Conservation (phyloP, 306 rosid genomes). For the Pachyrhizus erosus region DNA sequence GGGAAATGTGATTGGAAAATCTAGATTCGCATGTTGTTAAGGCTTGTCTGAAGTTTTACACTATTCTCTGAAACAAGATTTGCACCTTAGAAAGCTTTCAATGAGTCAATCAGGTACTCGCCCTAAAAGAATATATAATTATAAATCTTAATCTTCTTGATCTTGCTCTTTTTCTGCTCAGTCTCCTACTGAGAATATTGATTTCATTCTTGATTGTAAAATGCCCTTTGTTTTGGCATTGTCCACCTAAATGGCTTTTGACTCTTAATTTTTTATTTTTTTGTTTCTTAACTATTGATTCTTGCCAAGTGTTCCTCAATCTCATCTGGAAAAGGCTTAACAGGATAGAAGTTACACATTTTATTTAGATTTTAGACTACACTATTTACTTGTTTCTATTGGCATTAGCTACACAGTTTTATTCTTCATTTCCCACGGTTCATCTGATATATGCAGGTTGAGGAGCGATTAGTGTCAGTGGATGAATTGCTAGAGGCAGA, state of each 20-base stretch:
- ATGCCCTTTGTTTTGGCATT: not conserved
- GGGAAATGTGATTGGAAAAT: too few relatives aligned
- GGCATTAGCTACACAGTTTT: conserved; percentile 10
- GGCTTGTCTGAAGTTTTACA: too few relatives aligned
- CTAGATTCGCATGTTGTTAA: too few relatives aligned
- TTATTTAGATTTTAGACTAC: not conserved
- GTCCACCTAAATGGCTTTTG: not conserved
- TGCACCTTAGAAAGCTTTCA: too few relatives aligned
- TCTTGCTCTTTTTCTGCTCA: too few relatives aligned
- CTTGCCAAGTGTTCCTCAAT: not conserved
- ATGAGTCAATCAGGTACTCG: too few relatives aligned
- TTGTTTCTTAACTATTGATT: conserved; percentile 19
- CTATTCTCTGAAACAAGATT: too few relatives aligned
- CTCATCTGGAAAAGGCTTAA: not conserved
- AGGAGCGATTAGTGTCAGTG: conserved; percentile 85
- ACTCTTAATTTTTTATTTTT: not conserved
- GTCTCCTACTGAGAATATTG: too few relatives aligned
- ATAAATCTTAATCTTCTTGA: too few relatives aligned
- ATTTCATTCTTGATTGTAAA: too few relatives aligned
- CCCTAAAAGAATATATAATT: too few relatives aligned
- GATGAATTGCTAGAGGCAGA: conserved; percentile 93
- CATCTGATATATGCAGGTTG: conserved; percentile 69
- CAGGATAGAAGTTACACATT: not conserved
- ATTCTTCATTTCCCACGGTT: conserved; percentile 11
- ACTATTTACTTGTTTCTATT: not conserved